These are phyloP conservation scores for Salix arbutifolia DNA, from an alignment of 345 rosid genomes.

Conservation along the genomic window DNA sequence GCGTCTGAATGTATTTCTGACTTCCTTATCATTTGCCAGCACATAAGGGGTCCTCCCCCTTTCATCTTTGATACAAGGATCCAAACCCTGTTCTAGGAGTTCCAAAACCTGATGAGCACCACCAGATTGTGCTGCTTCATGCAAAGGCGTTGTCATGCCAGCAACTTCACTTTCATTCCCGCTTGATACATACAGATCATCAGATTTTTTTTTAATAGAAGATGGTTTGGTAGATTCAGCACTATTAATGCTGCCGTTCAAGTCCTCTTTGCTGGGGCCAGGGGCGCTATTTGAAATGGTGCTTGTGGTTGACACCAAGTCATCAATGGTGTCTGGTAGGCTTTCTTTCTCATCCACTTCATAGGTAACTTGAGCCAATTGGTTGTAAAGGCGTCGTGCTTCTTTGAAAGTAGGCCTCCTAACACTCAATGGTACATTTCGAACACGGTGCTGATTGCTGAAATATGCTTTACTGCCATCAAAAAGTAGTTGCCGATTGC, in stretches of 20 bases:
- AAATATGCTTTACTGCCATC: constrained; percentile 67
- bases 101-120: constrained; percentile 55
- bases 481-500: constrained; percentile 66
- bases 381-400: constrained; percentile 61
- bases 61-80: constrained; percentile 81
- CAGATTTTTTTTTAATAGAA: constrained; percentile 29
- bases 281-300: constrained; percentile 17
- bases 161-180: constrained; percentile 36
- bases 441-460: constrained; percentile 48
- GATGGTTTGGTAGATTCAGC: constrained; percentile 31
- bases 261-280: constrained; percentile 30
- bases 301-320: constrained; percentile 15
- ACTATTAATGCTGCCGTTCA: constrained; percentile 23
- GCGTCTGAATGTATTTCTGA: constrained; percentile 76
- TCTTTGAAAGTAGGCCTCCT: constrained; percentile 93
- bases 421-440: constrained; percentile 57
- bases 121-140: constrained; percentile 68
- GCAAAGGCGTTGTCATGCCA: constrained; percentile 63
- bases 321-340: constrained; percentile 21
- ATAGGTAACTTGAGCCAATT: constrained; percentile 58
- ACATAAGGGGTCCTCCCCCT: constrained; percentile 75
- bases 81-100: constrained; percentile 74
- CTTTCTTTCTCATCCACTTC: constrained; percentile 50
- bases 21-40: constrained; percentile 84
- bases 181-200: constrained; percentile 24